Evolutionary conservation across 352 stramenopile species (phyloP), one percentile per base, ranked within the genome.

Genomic region (Aphanomyces invadans): DNA sequence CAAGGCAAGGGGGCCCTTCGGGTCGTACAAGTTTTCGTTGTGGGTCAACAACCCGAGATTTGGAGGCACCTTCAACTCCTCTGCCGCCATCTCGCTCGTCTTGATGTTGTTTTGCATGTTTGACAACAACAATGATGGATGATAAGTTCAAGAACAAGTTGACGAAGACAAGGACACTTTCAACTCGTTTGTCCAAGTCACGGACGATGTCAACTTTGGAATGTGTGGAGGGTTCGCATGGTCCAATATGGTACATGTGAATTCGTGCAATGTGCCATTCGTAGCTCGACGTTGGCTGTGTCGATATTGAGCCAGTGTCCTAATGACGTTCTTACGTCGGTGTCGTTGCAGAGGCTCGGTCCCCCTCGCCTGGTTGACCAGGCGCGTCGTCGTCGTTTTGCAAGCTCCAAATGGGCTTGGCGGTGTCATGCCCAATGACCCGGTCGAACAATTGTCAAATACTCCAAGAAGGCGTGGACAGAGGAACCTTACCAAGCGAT

Each of bases 1-100:
- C 45, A 97, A 97, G 69, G 68, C 85, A 17, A 25, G 49, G 9
- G 49, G 17, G 25, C 33, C 49, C 49, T 33, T 56, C 25, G 49
- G 49, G 5, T 56, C 49, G 49, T 56, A 56, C 49, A 25, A 25
- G 23, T 56, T 56, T 32, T 56, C 49, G 26, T 4, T 56, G n/a
- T 56, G 49, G 49, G 49, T 56, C 23, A 56, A 56, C 17, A 32
- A 56, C 19, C 49, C 49, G 17, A 56, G 49, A 17, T 56, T 56
- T 56, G 49, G 49, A 17, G 49, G 49, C n/a, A 19, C 49, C 17
- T 56, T 19, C 12, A 33, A 36, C 26, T 33, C 49, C 17, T 56
- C 33, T 26, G 19, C 49, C n/a, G 49, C 17, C 26, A 56, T 56
- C 25, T 56, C 71, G 25, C 46, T 76, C n/a, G 55, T 69, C 31